Conservation (phyloP, 371 early-diverging fungal species). For the Capniomyces stellatus region DNA sequence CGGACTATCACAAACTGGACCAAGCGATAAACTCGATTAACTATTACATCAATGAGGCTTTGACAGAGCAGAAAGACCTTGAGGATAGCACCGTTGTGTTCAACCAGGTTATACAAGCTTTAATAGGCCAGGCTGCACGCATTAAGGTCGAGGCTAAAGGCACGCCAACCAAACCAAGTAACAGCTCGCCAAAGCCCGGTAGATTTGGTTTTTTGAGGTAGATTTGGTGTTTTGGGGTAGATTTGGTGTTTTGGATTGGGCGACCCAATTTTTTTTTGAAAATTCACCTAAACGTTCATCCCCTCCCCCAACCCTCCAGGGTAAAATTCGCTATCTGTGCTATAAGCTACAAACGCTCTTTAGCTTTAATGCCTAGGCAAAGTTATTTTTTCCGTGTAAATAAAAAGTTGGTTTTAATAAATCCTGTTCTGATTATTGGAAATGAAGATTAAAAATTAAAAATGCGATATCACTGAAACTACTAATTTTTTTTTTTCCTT, state of each 20-base stretch:
- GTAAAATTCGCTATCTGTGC: neutral
- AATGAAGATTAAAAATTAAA: no score
- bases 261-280: neutral
- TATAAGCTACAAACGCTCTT: no score
- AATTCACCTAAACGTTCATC: neutral
- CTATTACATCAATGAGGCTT: neutral
- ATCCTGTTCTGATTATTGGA: no score
- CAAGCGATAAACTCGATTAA: neutral
- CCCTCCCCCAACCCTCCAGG: neutral
- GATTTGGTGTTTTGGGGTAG: neutral
- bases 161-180: no score
- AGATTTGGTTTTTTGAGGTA: neutral
- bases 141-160: neutral
- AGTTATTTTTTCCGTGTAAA: no score
- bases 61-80: neutral
- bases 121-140: neutral
- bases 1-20: neutral
- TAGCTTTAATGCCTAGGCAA: no score
- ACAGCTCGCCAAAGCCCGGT: no score
- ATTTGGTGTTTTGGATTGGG: neutral
- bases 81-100: neutral
- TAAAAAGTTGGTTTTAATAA: no score
- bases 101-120: neutral
- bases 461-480: no score
- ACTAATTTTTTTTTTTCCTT: no score